Percentiles rank a stretch among this genome's conserved stretches.
phyloP scores from a whole-genome alignment of 257 asterid species.

The Fraxinus pennsylvanica region DNA sequence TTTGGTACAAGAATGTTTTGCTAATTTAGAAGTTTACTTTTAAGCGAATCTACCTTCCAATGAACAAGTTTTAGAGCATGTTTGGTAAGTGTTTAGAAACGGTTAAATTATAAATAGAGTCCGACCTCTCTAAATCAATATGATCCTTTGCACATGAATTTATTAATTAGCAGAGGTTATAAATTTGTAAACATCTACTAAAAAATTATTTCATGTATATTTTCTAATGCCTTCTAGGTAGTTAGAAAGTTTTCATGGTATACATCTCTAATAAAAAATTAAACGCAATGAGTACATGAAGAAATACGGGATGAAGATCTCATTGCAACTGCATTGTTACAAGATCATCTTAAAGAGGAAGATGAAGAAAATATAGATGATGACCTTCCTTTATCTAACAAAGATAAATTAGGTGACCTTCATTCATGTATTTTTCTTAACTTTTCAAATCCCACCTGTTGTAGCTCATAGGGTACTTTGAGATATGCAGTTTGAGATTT shows the following conservation, averaged over 20 bases:
- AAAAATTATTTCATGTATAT: too few species aligned
- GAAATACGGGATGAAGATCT: background rate
- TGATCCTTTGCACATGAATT: too few species aligned
- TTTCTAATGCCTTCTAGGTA: background rate
- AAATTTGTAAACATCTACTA: too few species aligned
- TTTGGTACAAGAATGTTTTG: background rate
- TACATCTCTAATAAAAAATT: background rate
- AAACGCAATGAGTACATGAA: background rate
- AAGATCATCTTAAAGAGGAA: background rate
- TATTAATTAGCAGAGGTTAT: too few species aligned
- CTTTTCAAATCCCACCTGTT: too few species aligned
- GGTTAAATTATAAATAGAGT: too few species aligned
- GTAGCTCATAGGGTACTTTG: background rate
- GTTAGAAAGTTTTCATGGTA: background rate
- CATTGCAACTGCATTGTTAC: background rate
- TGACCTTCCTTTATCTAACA: too few species aligned
- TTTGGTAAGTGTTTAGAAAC: too few species aligned
- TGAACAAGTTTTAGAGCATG: background rate
- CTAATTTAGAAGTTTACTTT: background rate
- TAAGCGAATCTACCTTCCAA: constrained; percentile 1
- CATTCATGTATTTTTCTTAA: too few species aligned
- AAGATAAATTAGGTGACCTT: background rate
- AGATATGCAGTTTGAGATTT: background rate
- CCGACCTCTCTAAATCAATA: too few species aligned
- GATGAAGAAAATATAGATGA: background rate